These are phyloP conservation scores for Coniochaeta ligniaria DNA, from an alignment of 2,329 filamentous ascomycete genomes.

Conservation along the genomic window DNA sequence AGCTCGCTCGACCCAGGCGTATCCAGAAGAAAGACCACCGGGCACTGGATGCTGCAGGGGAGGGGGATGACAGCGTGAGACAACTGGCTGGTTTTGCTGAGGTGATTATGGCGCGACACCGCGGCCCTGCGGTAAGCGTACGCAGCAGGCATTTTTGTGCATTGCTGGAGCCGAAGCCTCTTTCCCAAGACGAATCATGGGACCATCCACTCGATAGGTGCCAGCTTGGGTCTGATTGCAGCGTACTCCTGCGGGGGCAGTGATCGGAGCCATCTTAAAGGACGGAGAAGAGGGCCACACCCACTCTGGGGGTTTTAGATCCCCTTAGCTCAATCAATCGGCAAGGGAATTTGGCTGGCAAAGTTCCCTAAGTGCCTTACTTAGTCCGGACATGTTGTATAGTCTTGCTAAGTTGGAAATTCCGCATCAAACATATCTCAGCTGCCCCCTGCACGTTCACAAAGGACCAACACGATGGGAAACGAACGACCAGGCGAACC, in stretches of 20 bases:
- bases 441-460: not conserved
- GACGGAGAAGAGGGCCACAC: not conserved
- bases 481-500: not conserved
- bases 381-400: not conserved
- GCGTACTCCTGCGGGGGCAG: not conserved
- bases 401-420: not conserved
- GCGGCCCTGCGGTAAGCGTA: not conserved
- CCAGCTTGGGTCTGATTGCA: not conserved
- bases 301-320: not conserved
- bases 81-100: not conserved
- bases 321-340: not conserved
- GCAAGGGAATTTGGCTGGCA: not conserved
- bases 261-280: slow-evolving; percentile 2
- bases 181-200: not conserved
- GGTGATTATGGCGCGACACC: not conserved
- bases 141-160: not conserved
- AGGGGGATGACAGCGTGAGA: slow-evolving; percentile 1
- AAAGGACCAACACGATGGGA: not conserved
- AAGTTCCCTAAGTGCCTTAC: not conserved
- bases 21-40: not conserved
- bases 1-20: not conserved
- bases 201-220: not conserved
- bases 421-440: not conserved
- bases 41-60: not conserved
- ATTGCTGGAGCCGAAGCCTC: not conserved